Base-by-base conservation (phyloP, 495 filamentous ascomycete species). In the Wilcoxina mikolae region DNA sequence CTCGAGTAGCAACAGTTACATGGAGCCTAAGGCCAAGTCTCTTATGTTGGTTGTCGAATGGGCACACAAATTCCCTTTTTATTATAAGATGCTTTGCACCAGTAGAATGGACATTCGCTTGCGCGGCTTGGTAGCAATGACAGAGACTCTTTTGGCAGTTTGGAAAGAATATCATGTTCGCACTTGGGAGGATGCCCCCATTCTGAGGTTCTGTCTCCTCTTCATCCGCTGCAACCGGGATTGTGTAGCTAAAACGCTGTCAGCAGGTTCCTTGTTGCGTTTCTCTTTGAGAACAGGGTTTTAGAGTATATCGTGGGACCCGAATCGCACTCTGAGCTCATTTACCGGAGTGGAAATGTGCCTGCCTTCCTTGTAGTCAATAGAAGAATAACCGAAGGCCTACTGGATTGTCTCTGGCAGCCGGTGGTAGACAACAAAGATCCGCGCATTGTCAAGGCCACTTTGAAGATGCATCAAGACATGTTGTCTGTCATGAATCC, bases 321-420 rank as follows among this genome's bases (percentile, higher is more conserved):
- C 41, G 88, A 87, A 53, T 94, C 91, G 17, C 91, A 96, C 62
- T 85, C 85, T 4, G 86, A 94, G 60, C 77, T 98, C 54, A 93
- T 94, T 43, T 73, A 71, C 39, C 78, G 85, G 56, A 84, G 84
- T 62, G 74, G 74, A 55, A 94, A 95, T 53, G 84, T 96, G 51
- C 72, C 94, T 38, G 84, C 83, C 0, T 96, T 95, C 56, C 74
- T 96, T 45, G 75, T 87, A n/a, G 84, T 91, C 35, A 94, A 86
- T 0, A 68, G 72, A 28, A 81, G 76, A 3, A 94, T 91, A 64
- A 78, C 77, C 5, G 60, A 77, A n/a, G 60, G 69, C 12, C 82
- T 89, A 57, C 84, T 84, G 2, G 84, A 95, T 59, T 73, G 77
- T 10, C 77, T 95, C 43, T 98, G 93, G 91, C 78, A 82, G 51